Evolutionary conservation across 352 stramenopile genomes (phyloP), one percentile per base, ranked within the genome.

Genomic region (Phytopythium ostracodes): DNA sequence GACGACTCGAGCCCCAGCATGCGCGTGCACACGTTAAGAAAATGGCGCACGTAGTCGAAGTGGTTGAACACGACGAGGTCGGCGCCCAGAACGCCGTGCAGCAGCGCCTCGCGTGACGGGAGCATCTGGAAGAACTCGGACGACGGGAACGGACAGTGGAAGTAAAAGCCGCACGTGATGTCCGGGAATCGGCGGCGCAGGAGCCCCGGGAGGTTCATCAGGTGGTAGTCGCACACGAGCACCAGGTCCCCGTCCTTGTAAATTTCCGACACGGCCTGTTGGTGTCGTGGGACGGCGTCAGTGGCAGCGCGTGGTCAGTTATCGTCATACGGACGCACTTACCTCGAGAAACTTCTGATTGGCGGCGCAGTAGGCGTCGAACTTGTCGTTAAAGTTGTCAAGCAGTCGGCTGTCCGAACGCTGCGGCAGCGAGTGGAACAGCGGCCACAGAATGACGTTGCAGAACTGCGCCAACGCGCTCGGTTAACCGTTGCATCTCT

Each of bases 41-140:
- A 97, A 64, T 96, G 87, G 11, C 87, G 87, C 22, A 93, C 86
- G 71, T 96, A 94, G 62, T 96, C 89, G 55, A 96, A 96, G 57
- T 94, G 85, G 66, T 96, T 93, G 60, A 97, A 96, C 10, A 84
- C 86, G 6, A 97, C 85, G 22, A 96, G 72, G 36, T 97, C 89
- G 0, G 89, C 89, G 10, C 87, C 87, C 0, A 97, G 61, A 1
- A 96, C 82, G 10, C 89, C 89, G 36, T 94, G 82, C 20, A 97
- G 65, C 15, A 95, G 59, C 15, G 74, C 79, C 59, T 94, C 83
- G 12, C 88, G 81, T 2, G 79, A 79, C 4, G 88, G 87, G 24
- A 96, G 72, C 76, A 96, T 96, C 56, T 93, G 88, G 64, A 96
- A 96, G 59, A 97, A 94, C 67, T 96, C 89, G 14, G 85, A 94